phyloP scores from a whole-genome alignment of 2,329 filamentous ascomycete genomes.

The Metarhizium guizhouense region DNA sequence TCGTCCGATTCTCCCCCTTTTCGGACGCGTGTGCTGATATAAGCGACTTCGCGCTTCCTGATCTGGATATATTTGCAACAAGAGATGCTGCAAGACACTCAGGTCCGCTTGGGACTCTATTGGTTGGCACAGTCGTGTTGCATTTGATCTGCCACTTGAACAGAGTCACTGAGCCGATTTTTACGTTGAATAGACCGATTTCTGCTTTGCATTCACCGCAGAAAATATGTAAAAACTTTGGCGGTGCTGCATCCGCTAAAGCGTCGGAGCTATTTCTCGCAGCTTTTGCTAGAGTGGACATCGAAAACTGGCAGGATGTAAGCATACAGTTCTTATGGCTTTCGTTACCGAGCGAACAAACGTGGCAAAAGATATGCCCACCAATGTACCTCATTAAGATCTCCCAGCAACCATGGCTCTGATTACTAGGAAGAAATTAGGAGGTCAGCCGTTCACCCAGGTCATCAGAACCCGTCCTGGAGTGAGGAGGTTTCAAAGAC shows the following conservation, averaged over 20 bases:
- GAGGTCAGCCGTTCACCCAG: slow-evolving; percentile 23
- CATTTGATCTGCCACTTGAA: slow-evolving; percentile 51
- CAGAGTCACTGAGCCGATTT: slow-evolving; percentile 36
- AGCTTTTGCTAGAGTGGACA: slow-evolving; percentile 19
- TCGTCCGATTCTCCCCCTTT: background rate
- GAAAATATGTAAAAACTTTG: slow-evolving; percentile 29
- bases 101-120: slow-evolving; percentile 27
- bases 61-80: slow-evolving; percentile 43
- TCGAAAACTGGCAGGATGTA: slow-evolving; percentile 28
- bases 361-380: background rate
- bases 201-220: slow-evolving; percentile 37
- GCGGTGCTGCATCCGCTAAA: slow-evolving; percentile 12
- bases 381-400: slow-evolving; percentile 42
- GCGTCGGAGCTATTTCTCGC: slow-evolving; percentile 21
- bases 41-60: slow-evolving; percentile 48
- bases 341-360: background rate
- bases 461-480: slow-evolving; percentile 31
- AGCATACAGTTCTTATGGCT: slow-evolving; percentile 7
- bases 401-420: slow-evolving; percentile 38
- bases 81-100: slow-evolving; percentile 47
- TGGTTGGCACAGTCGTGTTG: slow-evolving; percentile 18
- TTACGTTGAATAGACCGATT: slow-evolving; percentile 38
- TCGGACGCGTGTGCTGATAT: slow-evolving; percentile 27
- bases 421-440: slow-evolving; percentile 37
- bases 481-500: slow-evolving; percentile 27